These are phyloP conservation scores for Aschersonia sp. DNA, from an alignment of 2,329 filamentous ascomycete genomes.

Conservation along the genomic window DNA sequence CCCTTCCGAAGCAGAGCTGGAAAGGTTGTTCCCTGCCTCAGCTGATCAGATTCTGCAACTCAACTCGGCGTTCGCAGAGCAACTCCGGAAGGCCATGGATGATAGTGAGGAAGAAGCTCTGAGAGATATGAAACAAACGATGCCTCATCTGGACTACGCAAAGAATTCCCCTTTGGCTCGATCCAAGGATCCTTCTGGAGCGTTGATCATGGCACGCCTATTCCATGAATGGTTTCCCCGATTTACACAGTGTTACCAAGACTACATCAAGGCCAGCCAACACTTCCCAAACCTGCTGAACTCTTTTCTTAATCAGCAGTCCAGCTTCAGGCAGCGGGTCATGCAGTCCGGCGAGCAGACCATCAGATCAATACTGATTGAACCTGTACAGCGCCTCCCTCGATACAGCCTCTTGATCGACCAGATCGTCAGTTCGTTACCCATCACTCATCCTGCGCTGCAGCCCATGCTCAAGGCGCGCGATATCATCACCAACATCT, in stretches of 20 bases:
- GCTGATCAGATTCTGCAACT: slow-evolving; percentile 68
- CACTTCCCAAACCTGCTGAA: slow-evolving; percentile 73
- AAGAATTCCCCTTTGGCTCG: slow-evolving; percentile 29
- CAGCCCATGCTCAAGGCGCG: slow-evolving; percentile 73
- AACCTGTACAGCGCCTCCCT: slow-evolving; percentile 86
- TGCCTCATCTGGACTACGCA: slow-evolving; percentile 24
- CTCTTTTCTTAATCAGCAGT: slow-evolving; percentile 63
- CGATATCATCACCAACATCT: slow-evolving; percentile 92
- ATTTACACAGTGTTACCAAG: slow-evolving; percentile 80
- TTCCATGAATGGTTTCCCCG: slow-evolving; percentile 86
- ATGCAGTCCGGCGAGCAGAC: slow-evolving; percentile 79
- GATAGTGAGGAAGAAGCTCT: slow-evolving; percentile 70
- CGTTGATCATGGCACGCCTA: slow-evolving; percentile 61
- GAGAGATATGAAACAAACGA: slow-evolving; percentile 53
- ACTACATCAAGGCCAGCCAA: slow-evolving; percentile 84
- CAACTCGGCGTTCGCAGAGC: slow-evolving; percentile 67
- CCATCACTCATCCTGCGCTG: slow-evolving; percentile 72
- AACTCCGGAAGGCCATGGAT: slow-evolving; percentile 63
- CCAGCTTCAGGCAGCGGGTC: slow-evolving; percentile 68
- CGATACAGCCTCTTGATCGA: slow-evolving; percentile 95
- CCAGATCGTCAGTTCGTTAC: slow-evolving; percentile 77
- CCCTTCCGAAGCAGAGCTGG: slow-evolving; percentile 56
- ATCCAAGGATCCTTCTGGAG: slow-evolving; percentile 60
- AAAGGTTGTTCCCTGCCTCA: slow-evolving; percentile 66
- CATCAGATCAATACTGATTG: slow-evolving; percentile 82